Evolutionary conservation across 306 rosid species (phyloP).

Genomic region (Cucurbita pepo): DNA sequence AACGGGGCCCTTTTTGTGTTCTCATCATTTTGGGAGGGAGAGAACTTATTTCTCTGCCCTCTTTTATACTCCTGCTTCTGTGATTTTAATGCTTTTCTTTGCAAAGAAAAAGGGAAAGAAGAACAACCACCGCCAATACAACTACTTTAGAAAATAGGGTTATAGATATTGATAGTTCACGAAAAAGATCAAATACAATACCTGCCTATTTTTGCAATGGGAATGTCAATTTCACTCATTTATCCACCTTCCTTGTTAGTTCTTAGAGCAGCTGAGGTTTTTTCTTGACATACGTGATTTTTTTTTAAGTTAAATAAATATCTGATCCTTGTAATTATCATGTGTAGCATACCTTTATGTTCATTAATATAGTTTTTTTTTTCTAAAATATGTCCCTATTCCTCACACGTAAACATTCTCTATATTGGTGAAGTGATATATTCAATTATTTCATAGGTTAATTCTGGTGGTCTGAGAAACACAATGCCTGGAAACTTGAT

Average conservation of each 20-base stretch:
- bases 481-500: background rate
- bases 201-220: background rate
- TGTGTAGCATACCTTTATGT: background rate
- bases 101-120: background rate
- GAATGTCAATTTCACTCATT: background rate
- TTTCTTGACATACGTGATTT: background rate
- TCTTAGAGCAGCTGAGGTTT: background rate
- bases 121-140: background rate
- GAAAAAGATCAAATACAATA: background rate
- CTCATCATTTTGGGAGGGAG: background rate
- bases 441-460: background rate
- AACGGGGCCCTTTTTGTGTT: background rate
- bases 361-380: background rate
- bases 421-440: background rate
- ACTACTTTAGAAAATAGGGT: background rate
- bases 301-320: background rate
- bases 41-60: background rate
- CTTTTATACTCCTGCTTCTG: background rate
- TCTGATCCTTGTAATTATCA: background rate
- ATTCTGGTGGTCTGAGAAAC: background rate
- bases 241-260: background rate
- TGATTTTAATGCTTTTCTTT: background rate
- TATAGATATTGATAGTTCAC: background rate
- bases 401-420: background rate
- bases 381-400: background rate